Evolutionary conservation across 441 rosid genomes (phyloP), one percentile per base, ranked within the genome.

Genomic region (Gossypium laxum): DNA sequence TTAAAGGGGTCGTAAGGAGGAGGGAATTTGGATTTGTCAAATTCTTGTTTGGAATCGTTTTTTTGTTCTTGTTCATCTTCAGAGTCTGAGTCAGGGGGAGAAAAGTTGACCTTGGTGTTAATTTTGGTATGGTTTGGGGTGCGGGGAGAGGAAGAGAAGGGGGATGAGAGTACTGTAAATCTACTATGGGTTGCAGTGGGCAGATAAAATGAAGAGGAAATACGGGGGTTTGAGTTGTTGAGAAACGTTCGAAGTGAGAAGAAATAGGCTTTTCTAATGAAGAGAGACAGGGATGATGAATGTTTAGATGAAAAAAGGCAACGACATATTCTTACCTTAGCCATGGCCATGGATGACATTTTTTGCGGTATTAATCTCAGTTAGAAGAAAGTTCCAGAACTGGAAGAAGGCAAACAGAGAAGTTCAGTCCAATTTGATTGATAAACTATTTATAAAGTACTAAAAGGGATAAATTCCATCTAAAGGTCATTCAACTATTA

Each of bases 1-100:
- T 76, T 73, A 75, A 87, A 86, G 8, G 92, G 96, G 5, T 89
- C 82, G 72, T 86, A 86, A 3, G 91, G 88, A 0, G 92, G 91
- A 0, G 88, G 89, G 19, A 89, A 82, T 26, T 87, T 75, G 30
- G 77, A 43, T 60, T 79, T 78, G 34, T 48, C 72, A n/a, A 45
- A 26, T 45, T 60, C 78, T 43, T 52, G 48, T 10, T 50, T 61
- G 51, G 41, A 41, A 8, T 26, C 21, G 30, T 69, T 61, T 21
- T 73, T 75, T 6, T 75, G 62, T 22, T 72, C 76, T 4, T 74
- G 72, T 0, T 78, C 86, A 5, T 78, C 74, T 0, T 85, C 89
- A 8, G 81, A 78, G 65, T 83, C 87, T 3, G 90, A 79, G 11
- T 84, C 89, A 4, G 93, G 75, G 15, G 76, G 79, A 17, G 92